Percentiles rank a stretch among this genome's conserved stretches.
phyloP scores from a whole-genome alignment of 2,329 filamentous ascomycete genomes.

The Diaporthe humulicola region DNA sequence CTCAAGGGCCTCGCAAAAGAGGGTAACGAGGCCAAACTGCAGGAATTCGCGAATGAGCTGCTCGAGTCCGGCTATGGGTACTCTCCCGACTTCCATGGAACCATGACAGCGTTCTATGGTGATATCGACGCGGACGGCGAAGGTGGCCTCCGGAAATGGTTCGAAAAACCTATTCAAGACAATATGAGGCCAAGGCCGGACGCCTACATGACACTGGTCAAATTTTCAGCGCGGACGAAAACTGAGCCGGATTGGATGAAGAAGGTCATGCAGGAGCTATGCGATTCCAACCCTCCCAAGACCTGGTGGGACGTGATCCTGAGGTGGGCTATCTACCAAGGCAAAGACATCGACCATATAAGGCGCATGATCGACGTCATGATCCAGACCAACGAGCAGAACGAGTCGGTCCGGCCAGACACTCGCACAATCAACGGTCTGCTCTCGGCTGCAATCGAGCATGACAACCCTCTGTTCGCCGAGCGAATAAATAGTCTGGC shows the following conservation, averaged over 20 bases:
- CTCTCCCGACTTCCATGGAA: constrained; percentile 60
- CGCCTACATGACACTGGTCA: constrained; percentile 68
- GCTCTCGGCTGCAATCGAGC: constrained; percentile 78
- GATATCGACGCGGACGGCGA: constrained; percentile 67
- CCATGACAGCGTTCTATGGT: constrained; percentile 75
- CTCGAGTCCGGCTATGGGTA: constrained; percentile 61
- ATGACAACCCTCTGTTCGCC: constrained; percentile 77
- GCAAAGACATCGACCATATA: constrained; percentile 79
- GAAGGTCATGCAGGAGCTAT: constrained; percentile 67
- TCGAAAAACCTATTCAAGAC: constrained; percentile 64
- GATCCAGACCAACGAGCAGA: constrained; percentile 61
- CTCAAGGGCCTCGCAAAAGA: constrained; percentile 74
- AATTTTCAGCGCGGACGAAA: constrained; percentile 69
- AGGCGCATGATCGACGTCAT: constrained; percentile 80
- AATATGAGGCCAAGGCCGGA: constrained; percentile 48
- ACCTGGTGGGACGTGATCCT: constrained; percentile 79
- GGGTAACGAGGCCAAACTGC: constrained; percentile 68
- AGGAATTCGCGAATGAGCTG: constrained; percentile 67
- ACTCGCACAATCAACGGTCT: constrained; percentile 82
- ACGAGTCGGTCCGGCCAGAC: constrained; percentile 68
- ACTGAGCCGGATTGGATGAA: constrained; percentile 73
- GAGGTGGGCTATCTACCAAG: constrained; percentile 79
- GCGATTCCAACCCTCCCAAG: constrained; percentile 62
- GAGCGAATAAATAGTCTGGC: constrained; percentile 80
- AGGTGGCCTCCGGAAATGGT: constrained; percentile 73